These are phyloP conservation scores for Xylaria digitata DNA, from an alignment of 2,329 filamentous ascomycete genomes.

Conservation along the genomic window DNA sequence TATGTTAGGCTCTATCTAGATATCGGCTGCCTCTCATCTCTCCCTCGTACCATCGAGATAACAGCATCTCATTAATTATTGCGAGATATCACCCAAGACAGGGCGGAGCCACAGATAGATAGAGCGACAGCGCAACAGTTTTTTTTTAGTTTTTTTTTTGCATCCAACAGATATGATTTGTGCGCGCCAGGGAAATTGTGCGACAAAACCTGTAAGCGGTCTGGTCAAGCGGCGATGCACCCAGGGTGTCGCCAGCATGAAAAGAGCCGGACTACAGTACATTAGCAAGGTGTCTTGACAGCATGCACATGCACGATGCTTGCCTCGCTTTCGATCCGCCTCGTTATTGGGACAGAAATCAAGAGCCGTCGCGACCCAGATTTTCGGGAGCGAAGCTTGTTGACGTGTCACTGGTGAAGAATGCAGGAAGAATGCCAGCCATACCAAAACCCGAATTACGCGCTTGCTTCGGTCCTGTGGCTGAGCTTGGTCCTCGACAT, in stretches of 20 bases:
- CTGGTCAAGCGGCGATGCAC: slow-evolving; percentile 34
- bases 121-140: slow-evolving; percentile 20
- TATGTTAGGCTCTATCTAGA: slow-evolving; percentile 10
- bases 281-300: slow-evolving; percentile 28
- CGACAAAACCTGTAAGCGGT: slow-evolving; percentile 24
- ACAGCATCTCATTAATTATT: slow-evolving; percentile 27
- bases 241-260: slow-evolving; percentile 33
- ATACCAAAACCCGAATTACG: slow-evolving; percentile 36
- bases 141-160: too few species aligned
- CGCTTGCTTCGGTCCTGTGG: slow-evolving; percentile 34
- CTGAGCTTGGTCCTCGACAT: slow-evolving; percentile 24
- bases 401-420: slow-evolving; percentile 47
- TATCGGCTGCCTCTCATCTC: slow-evolving; percentile 26
- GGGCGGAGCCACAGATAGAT: slow-evolving; percentile 20
- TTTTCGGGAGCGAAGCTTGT: slow-evolving; percentile 44
- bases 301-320: slow-evolving; percentile 37
- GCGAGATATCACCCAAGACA: slow-evolving; percentile 25
- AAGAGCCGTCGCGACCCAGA: slow-evolving; percentile 42
- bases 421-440: slow-evolving; percentile 7
- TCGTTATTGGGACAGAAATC: slow-evolving; percentile 35
- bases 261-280: slow-evolving; percentile 23
- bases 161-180: slow-evolving; percentile 16
- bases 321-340: slow-evolving; percentile 32
- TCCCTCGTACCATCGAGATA: slow-evolving; percentile 29
- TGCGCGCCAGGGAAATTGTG: slow-evolving; percentile 23